Evolutionary conservation across 2,329 filamentous ascomycete species (phyloP).

Genomic region (Cytospora piceicola): DNA sequence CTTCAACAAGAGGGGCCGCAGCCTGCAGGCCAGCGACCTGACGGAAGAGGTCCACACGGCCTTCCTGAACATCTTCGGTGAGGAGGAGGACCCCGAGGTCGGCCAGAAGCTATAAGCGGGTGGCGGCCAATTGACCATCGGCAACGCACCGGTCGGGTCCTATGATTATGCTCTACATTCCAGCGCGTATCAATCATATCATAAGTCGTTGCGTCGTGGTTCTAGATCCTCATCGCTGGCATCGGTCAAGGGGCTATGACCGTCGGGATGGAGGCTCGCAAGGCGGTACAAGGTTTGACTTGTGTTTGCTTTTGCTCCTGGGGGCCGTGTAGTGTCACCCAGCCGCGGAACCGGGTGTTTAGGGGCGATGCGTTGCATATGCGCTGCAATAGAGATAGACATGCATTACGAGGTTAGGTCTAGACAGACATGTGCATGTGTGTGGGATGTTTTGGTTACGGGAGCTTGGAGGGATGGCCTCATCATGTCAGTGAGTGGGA

Average conservation of each 20-base stretch:
- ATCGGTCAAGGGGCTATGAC: background rate
- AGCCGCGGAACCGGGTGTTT: background rate
- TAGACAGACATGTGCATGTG: background rate
- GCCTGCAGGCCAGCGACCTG: conserved; percentile 89
- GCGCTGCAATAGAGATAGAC: background rate
- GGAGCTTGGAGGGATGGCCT: no score
- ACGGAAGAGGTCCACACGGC: conserved; percentile 86
- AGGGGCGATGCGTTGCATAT: background rate
- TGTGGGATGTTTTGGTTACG: no score
- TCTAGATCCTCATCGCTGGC: background rate
- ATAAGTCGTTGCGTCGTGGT: no score
- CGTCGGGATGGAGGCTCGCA: background rate
- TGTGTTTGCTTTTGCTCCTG: background rate
- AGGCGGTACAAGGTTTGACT: no score
- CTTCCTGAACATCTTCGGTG: conserved; percentile 80
- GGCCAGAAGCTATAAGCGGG: conserved; percentile 41
- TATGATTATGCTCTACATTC: no score
- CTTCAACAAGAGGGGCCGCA: conserved; percentile 82
- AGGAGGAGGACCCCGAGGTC: conserved; percentile 61
- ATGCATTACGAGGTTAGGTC: background rate
- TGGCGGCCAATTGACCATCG: background rate
- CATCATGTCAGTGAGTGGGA: no score
- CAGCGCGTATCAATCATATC: no score
- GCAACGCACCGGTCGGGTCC: background rate
- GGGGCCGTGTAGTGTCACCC: no score